Percentiles rank a stretch among this genome's conserved stretches.
phyloP scores from a whole-genome alignment of 768 basidiomycete species.

The Macrocybe gigantea region DNA sequence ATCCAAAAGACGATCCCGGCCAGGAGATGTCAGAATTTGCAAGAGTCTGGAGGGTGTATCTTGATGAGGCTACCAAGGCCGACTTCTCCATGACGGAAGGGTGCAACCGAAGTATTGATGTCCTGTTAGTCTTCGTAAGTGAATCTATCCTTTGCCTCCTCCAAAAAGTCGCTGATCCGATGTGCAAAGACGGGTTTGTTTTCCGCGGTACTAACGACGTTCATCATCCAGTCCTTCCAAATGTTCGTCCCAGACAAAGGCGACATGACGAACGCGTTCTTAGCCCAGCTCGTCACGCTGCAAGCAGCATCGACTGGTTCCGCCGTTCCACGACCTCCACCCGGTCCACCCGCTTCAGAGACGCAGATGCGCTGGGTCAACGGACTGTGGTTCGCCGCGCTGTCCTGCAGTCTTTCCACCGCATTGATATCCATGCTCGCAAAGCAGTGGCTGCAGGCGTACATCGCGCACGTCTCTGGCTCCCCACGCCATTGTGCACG shows the following conservation, averaged over 20 bases:
- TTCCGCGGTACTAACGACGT: slow-evolving; percentile 37
- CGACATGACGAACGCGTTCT: slow-evolving; percentile 29
- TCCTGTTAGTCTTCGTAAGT: slow-evolving; percentile 39
- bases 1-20: slow-evolving; percentile 21
- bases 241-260: slow-evolving; percentile 25
- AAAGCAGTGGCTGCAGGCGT: slow-evolving; percentile 38
- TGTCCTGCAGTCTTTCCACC: slow-evolving; percentile 34
- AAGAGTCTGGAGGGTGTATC: slow-evolving; percentile 35
- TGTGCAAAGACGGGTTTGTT: slow-evolving; percentile 33
- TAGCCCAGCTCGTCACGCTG: slow-evolving; percentile 22
- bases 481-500: slow-evolving; percentile 30
- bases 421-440: slow-evolving; percentile 40
- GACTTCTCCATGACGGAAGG: slow-evolving; percentile 30
- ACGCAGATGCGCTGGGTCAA: slow-evolving; percentile 32
- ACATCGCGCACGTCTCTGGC: slow-evolving; percentile 26
- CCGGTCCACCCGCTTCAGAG: slow-evolving; percentile 7
- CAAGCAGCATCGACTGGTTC: slow-evolving; percentile 13
- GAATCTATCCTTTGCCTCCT: background rate
- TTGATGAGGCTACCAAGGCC: slow-evolving; percentile 29
- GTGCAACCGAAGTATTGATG: slow-evolving; percentile 37
- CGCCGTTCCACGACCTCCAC: background rate
- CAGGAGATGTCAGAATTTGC: slow-evolving; percentile 28
- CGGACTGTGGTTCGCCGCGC: slow-evolving; percentile 40
- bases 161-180: background rate
- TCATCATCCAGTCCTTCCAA: slow-evolving; percentile 37